phyloP scores from a whole-genome alignment of 2,329 filamentous ascomycete species.

The Microdochium paspali region DNA sequence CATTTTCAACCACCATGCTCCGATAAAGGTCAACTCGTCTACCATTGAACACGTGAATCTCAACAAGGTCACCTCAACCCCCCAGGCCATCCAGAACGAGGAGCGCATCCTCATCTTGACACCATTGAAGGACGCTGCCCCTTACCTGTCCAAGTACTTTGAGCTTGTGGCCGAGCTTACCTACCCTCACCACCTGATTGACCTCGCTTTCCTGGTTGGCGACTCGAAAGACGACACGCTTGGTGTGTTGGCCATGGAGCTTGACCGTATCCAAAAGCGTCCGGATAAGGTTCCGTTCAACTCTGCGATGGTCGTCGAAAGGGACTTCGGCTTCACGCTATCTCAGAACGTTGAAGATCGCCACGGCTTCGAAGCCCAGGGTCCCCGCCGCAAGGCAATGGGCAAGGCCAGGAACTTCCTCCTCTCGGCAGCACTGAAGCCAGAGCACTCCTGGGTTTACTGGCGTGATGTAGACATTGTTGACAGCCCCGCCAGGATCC shows the following conservation, averaged over 20 bases:
- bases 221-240: conserved; percentile 89
- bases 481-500: conserved; percentile 75
- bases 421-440: conserved; percentile 72
- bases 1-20: conserved; percentile 89
- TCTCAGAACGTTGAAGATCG: conserved; percentile 74
- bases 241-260: conserved; percentile 73
- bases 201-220: conserved; percentile 87
- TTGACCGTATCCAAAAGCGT: conserved; percentile 79
- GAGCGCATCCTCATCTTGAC: conserved; percentile 89
- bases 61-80: conserved; percentile 74
- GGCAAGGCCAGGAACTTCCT: conserved; percentile 88
- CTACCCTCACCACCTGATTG: conserved; percentile 92
- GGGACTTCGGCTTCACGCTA: conserved; percentile 74
- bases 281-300: conserved; percentile 75
- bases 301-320: conserved; percentile 77
- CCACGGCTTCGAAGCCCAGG: conserved; percentile 81
- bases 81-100: conserved; percentile 67
- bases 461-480: conserved; percentile 97
- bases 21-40: conserved; percentile 72
- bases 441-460: conserved; percentile 96
- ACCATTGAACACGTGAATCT: conserved; percentile 76
- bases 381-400: conserved; percentile 82
- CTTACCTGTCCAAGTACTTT: conserved; percentile 81
- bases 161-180: conserved; percentile 82
- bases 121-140: conserved; percentile 80